Base-by-base conservation (phyloP, 495 filamentous ascomycete genomes). In the Podospora didyma region DNA sequence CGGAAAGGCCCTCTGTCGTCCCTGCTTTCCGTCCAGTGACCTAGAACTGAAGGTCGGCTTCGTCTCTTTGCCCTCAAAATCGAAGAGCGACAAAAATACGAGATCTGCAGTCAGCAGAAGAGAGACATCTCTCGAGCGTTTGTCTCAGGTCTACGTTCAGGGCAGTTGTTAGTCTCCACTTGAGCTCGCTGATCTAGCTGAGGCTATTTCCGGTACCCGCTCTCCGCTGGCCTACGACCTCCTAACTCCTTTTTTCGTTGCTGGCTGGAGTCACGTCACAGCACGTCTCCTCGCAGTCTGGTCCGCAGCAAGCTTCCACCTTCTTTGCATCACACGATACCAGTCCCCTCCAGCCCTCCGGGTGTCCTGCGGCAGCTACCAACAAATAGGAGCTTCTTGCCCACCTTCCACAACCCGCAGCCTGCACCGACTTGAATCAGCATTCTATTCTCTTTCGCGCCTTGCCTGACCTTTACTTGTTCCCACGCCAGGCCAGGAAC, bases 291-390 rank as follows among this genome's bases (percentile, higher is more conserved):
- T 45, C 53, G 56, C 44, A 48, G 37, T 39, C 19, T 37, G 22
- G 51, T 31, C 46, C 51, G 50, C 57, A 59, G 46, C 53, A 55
- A 42, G 48, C 59, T 61, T 54, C 51, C 49, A 35, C 42, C 53
- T 53, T 63, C 51, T 57, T 60, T 48, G 35, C 63, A 66, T 66
- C 63, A 63, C 62, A 65, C 62, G 62, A 49, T 65, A 53, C 39
- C 59, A 51, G 26, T 4, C 4, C 24, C 22, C 51, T 37, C 53
- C 54, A 42, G 58, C 49, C 54, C 59, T 61, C 55, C 58, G 19
- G 59, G 59, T 48, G 51, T 56, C 39, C 49, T 49, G 54, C 54
- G 58, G 53, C 53, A 57, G 42, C 49, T 44, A 37, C 49, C 58
- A 51, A 51, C 56, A 59, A 62, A 62, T 58, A 59, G 21, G 49